Evolutionary conservation across 345 rosid genomes (phyloP).

Genomic region (Camelina laxa): DNA sequence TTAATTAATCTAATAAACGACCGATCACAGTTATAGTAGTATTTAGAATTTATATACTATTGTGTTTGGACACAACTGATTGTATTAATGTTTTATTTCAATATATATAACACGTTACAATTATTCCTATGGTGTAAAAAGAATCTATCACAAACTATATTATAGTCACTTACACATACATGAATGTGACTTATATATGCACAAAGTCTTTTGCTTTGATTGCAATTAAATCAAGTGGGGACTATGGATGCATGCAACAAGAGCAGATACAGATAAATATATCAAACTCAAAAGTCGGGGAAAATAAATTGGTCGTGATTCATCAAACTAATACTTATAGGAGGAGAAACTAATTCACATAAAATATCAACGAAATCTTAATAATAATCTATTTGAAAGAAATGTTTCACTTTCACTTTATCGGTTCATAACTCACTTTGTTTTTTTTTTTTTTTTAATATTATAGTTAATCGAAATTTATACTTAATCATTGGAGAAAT

Average conservation of each 20-base stretch:
- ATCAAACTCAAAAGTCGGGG: conserved; percentile 24
- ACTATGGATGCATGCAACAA: conserved; percentile 29
- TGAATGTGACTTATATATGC: conserved; percentile 1
- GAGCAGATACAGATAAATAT: conserved; percentile 21
- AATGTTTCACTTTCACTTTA: background rate
- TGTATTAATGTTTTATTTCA: background rate
- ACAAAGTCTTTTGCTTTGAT: conserved; percentile 27
- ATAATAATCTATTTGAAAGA: too few species aligned
- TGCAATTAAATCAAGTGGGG: conserved; percentile 31
- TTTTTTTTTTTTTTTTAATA: too few species aligned
- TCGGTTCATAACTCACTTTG: background rate
- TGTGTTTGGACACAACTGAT: background rate
- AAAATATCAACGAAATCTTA: background rate
- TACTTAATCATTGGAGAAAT: too few species aligned
- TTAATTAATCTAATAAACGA: background rate
- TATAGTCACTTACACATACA: background rate
- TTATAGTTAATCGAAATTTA: background rate
- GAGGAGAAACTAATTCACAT: background rate
- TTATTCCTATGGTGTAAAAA: background rate
- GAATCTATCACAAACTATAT: conserved; percentile 1
- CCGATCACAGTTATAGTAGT: background rate
- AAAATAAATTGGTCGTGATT: conserved; percentile 16
- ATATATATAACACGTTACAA: background rate
- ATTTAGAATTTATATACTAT: background rate
- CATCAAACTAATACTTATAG: background rate